Percentiles rank a stretch among this genome's conserved stretches.
These are phyloP conservation scores for Amauroascus verrucosus DNA, from an alignment of 2,329 filamentous ascomycete species.

Conservation along the genomic window DNA sequence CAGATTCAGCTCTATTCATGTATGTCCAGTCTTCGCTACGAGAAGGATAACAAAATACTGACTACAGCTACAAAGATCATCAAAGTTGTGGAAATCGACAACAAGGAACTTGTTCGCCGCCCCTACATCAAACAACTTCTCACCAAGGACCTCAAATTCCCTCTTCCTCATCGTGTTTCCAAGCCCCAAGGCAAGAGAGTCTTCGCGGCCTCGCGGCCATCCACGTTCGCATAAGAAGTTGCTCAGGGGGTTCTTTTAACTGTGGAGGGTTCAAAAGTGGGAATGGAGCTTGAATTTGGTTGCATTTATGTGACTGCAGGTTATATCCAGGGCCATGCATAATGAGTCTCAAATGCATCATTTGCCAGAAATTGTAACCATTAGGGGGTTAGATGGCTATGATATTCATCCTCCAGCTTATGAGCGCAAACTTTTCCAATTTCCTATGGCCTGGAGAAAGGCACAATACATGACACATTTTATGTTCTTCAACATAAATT, in stretches of 20 bases:
- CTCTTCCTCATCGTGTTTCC: constrained; percentile 89
- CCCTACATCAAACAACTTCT: constrained; percentile 99
- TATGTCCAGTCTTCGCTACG: constrained; percentile 45
- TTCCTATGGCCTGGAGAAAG: not conserved
- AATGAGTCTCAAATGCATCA: constrained; percentile 12
- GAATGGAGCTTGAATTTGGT: constrained; percentile 7
- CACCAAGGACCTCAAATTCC: constrained; percentile 92
- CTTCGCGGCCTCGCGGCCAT: constrained; percentile 85
- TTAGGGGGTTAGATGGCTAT: constrained; percentile 10
- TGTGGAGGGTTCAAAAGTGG: constrained; percentile 12
- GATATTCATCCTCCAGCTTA: constrained; percentile 9
- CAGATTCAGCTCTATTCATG: constrained; percentile 96
- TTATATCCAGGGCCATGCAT: constrained; percentile 9
- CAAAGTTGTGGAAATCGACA: constrained; percentile 95
- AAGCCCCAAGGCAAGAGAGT: constrained; percentile 78
- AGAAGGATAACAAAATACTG: constrained; percentile 2
- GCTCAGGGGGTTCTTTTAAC: constrained; percentile 2
- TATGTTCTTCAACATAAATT: not conserved
- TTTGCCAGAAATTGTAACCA: constrained; percentile 11
- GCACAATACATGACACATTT: not conserved
- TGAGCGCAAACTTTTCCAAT: constrained; percentile 8
- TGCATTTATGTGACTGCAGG: constrained; percentile 14
- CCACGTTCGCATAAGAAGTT: constrained; percentile 81
- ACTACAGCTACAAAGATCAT: constrained; percentile 66
- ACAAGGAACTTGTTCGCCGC: constrained; percentile 87